phyloP scores from a whole-genome alignment of 225 moss, liverwort and hornwort species.

The Pleurozium schreberi region DNA sequence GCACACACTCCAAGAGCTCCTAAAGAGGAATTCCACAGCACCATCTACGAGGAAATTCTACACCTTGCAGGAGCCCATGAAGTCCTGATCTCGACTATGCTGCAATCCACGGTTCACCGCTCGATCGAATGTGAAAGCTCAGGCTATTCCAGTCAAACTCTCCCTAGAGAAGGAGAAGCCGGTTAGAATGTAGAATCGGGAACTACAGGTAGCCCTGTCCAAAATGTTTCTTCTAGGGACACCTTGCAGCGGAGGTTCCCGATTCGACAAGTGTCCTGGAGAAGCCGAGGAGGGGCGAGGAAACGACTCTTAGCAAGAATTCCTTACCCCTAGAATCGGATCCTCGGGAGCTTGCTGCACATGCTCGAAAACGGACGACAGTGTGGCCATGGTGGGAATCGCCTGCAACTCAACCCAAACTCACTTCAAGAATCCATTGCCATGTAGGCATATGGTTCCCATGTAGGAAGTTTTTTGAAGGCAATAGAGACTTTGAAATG shows the following conservation, averaged over 20 bases:
- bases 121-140: neutral
- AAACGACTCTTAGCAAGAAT: neutral
- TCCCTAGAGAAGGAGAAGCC: neutral
- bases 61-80: neutral
- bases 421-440: no score
- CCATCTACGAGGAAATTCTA: neutral
- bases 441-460: no score
- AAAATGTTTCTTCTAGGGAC: neutral
- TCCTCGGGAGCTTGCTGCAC: conserved; percentile 84
- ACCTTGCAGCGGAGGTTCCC: neutral
- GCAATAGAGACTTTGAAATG: no score
- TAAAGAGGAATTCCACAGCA: neutral
- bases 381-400: conserved; percentile 26
- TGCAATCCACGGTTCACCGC: neutral
- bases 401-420: neutral
- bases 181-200: neutral
- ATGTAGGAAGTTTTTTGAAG: no score
- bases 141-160: no score
- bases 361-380: conserved; percentile 48
- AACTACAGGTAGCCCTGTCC: neutral
- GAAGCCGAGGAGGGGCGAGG: neutral
- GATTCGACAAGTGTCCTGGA: neutral
- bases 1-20: neutral
- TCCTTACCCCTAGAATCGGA: conserved; percentile 57
- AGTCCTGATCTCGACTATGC: neutral